These are phyloP conservation scores for Phaeomoniella chlamydospora DNA, from an alignment of 2,329 filamentous ascomycete species.

Conservation along the genomic window DNA sequence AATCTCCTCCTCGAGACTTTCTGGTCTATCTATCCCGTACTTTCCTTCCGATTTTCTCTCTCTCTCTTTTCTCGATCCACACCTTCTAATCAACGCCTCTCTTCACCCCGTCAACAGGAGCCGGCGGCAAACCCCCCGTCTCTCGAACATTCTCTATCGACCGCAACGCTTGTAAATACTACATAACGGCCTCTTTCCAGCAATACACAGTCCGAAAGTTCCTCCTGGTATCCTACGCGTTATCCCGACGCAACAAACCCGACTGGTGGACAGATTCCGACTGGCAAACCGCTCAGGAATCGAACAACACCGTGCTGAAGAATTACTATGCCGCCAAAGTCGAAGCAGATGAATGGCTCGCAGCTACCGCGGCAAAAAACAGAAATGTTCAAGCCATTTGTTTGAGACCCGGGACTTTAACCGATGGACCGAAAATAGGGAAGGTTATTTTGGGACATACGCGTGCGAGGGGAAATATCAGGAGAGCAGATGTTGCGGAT, in stretches of 20 bases:
- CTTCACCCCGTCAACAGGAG: conserved; percentile 21
- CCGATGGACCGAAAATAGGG: conserved; percentile 29
- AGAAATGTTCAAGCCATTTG: conserved; percentile 32
- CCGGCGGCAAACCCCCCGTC: conserved; percentile 39
- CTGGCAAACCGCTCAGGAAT: conserved; percentile 28
- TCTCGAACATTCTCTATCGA: conserved; percentile 37
- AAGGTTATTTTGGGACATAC: conserved; percentile 32
- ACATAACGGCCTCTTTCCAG: conserved; percentile 32
- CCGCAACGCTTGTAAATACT: conserved; percentile 38
- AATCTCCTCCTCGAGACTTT: too few relatives aligned
- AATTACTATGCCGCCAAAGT: conserved; percentile 40
- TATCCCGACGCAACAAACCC: conserved; percentile 31
- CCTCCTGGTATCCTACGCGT: conserved; percentile 39
- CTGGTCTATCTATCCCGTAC: too few relatives aligned
- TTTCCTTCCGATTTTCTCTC: too few relatives aligned
- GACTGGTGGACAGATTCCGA: conserved; percentile 36
- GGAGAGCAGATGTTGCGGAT: conserved; percentile 36
- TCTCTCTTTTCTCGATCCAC: too few relatives aligned
- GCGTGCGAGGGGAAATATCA: conserved; percentile 24
- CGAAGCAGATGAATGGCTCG: conserved; percentile 40
- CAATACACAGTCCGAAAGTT: conserved; percentile 35
- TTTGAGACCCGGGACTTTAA: conserved; percentile 34
- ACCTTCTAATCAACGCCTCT: too few relatives aligned
- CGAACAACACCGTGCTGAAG: conserved; percentile 33
- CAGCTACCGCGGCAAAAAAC: conserved; percentile 24